Conservation (phyloP, 202 grass and related monocot genomes). For the Carex sylvatica region DNA sequence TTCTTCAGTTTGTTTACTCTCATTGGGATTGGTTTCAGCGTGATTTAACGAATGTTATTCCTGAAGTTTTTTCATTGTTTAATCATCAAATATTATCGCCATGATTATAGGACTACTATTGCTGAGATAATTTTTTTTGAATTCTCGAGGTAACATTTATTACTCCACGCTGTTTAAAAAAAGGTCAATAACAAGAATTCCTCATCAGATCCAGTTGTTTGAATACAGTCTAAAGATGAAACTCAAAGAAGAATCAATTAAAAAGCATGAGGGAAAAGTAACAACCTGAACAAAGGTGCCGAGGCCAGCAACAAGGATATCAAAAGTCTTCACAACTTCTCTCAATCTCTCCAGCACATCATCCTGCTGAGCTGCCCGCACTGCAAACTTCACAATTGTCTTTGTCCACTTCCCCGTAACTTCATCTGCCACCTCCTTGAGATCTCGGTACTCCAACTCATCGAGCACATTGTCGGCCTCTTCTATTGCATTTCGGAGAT, state of each 20-base stretch:
- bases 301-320: not conserved
- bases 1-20: too few species aligned
- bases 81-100: too few species aligned
- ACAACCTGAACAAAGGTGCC: not conserved
- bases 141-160: too few species aligned
- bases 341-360: not conserved
- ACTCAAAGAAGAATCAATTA: not conserved
- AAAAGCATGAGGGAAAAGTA: not conserved
- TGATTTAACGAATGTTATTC: too few species aligned
- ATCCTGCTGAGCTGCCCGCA: not conserved
- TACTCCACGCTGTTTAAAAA: too few species aligned
- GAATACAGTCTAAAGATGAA: not conserved
- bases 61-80: too few species aligned
- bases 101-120: too few species aligned
- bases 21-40: too few species aligned
- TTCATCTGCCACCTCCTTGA: not conserved
- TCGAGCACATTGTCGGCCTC: constrained; percentile 9
- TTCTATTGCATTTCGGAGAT: not conserved
- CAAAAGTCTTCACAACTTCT: not conserved
- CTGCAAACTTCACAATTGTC: not conserved
- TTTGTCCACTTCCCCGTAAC: not conserved
- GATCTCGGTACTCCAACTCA: not conserved
- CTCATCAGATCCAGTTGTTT: not conserved
- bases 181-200: too few species aligned
- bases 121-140: too few species aligned